Conservation (phyloP, 805 yeast species). For the Metschnikowia chrysomelidarum region DNA sequence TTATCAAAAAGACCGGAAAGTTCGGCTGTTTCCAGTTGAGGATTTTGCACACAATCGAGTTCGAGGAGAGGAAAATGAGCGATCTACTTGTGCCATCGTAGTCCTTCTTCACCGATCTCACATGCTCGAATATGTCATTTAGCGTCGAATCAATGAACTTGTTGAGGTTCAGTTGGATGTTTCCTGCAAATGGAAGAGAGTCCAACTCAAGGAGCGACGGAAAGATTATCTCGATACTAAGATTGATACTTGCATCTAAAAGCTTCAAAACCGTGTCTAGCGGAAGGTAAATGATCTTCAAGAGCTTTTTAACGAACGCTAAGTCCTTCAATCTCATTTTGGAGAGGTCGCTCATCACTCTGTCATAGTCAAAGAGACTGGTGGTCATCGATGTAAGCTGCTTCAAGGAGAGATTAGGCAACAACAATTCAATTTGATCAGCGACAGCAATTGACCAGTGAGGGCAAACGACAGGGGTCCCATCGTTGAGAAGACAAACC, state of each 20-base stretch:
- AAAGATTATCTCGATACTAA: conserved; percentile 72
- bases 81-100: conserved; percentile 43
- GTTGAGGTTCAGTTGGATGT: conserved; percentile 56
- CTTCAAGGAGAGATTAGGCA: conserved; percentile 55
- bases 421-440: conserved; percentile 53
- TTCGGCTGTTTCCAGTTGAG: conserved; percentile 98
- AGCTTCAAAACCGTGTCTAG: conserved; percentile 55
- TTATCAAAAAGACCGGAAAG: conserved; percentile 86
- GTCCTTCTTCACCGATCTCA: conserved; percentile 42
- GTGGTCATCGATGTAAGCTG: conserved; percentile 43
- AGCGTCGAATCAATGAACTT: conserved; percentile 73
- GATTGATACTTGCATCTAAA: conserved; percentile 58
- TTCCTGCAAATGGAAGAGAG: conserved; percentile 38
- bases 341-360: conserved; percentile 38
- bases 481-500: conserved; percentile 74
- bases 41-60: conserved; percentile 88
- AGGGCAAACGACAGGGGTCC: conserved; percentile 83
- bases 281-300: conserved; percentile 53
- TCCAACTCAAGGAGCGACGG: conserved; percentile 56
- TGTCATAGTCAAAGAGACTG: conserved; percentile 39
- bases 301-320: conserved; percentile 40
- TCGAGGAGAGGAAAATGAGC: conserved; percentile 79
- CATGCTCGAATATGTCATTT: conserved; percentile 73
- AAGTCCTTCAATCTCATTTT: conserved; percentile 37
- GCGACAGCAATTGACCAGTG: conserved; percentile 52